Evolutionary conservation across 2,329 filamentous ascomycete genomes (phyloP).

Genomic region (Fusarium concolor): DNA sequence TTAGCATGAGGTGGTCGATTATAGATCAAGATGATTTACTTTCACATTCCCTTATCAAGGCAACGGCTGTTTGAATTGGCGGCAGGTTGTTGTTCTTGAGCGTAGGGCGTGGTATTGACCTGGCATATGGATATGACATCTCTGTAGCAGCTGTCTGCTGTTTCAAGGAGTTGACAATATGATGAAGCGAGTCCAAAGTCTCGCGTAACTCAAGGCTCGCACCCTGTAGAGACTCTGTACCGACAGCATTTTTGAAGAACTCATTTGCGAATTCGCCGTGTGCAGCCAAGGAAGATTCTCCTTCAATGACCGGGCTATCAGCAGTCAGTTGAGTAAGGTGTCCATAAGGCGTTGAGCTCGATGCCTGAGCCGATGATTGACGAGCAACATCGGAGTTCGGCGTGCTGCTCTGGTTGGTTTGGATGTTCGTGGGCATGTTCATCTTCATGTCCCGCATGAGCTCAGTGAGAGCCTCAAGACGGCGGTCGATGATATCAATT

Average conservation of each 20-base stretch:
- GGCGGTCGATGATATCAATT: conserved; percentile 54
- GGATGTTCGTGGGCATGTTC: conserved; percentile 30
- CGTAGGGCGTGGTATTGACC: conserved; percentile 32
- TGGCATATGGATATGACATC: conserved; percentile 43
- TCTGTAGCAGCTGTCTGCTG: conserved; percentile 42
- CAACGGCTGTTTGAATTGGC: conserved; percentile 41
- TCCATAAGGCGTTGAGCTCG: conserved; percentile 35
- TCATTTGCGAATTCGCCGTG: conserved; percentile 61
- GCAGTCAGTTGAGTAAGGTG: conserved; percentile 33
- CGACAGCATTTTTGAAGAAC: conserved; percentile 55
- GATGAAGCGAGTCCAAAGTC: conserved; percentile 51
- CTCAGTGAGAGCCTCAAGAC: conserved; percentile 50
- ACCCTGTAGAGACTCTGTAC: conserved; percentile 44
- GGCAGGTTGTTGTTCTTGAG: conserved; percentile 38
- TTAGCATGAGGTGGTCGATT: conserved; percentile 4
- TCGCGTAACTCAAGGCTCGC: conserved; percentile 51
- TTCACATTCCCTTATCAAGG: conserved; percentile 36
- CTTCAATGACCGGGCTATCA: conserved; percentile 54
- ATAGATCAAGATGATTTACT: conserved; percentile 24
- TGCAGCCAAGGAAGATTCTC: conserved; percentile 59
- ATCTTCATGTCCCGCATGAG: conserved; percentile 51
- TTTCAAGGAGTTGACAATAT: conserved; percentile 44
- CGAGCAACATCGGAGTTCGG: conserved; percentile 26
- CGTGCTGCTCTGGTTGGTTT: conserved; percentile 24
- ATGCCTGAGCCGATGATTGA: conserved; percentile 24